Base-by-base conservation (phyloP, 495 filamentous ascomycete species). In the Jackrogersella minutella region DNA sequence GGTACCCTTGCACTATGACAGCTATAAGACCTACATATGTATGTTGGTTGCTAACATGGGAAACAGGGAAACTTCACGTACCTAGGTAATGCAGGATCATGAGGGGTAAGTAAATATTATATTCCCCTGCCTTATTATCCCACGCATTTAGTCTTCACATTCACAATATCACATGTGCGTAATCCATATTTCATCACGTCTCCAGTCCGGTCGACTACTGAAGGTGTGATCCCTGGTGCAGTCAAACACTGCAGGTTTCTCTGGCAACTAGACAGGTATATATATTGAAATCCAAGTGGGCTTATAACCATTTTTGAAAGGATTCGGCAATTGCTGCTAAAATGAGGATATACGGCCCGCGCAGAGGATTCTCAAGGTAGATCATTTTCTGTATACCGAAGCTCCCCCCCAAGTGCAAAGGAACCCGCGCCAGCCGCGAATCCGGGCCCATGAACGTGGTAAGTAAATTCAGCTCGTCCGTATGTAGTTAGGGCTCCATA, bases 371-470 rank as follows among this genome's bases (percentile, higher is more conserved):
- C 24, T 24, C 41, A n/a, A 19, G 39, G 21, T 44, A 2, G 28
- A 22, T 19, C 17, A 3, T 34, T 7, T 26, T 26, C 14, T 22
- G 14, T 33, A 14, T 19, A 57, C 16, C 53, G 9, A 50, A 4
- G 11, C 9, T 17, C n/a, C 9, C n/a, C 9, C 40, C 17, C 6
- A 26, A 31, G 21, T 24, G 21, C 44, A 31, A 49, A 31, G 26
- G 16, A 14, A 24, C 17, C 31, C 56, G 56, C 56, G 41, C 16
- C 43, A 50, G 50, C 31, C 43, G 33, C 44, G n/a, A 49, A 31
- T 1, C 31, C n/a, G 21, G 24, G 44, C 44, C 22, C 31, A 26
- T 9, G 36, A 19, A 41, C 57, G 52, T 41, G 43, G 31, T 60
- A 14, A 52, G 34, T 46, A 19, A 60, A 9, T 60, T 44, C 22